Evolutionary conservation across 257 asterid species (phyloP).

Genomic region (Salvia miltiorrhiza): DNA sequence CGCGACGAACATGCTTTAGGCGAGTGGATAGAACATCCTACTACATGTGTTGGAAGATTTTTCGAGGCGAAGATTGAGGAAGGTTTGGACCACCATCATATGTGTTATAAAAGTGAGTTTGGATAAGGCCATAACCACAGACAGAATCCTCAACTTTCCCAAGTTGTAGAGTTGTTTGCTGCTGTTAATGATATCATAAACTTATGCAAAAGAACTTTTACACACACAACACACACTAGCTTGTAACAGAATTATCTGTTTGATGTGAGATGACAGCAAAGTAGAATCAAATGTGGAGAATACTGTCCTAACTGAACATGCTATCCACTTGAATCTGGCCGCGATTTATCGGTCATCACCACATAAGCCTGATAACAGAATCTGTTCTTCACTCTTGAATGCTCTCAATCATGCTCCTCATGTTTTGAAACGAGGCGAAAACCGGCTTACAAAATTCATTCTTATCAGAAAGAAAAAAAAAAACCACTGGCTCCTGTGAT

Average conservation of each 20-base stretch:
- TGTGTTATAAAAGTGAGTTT: neutral
- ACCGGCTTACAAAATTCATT: neutral
- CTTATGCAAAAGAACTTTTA: no score
- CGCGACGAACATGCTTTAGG: neutral
- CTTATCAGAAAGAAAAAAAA: neutral
- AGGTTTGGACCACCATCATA: conserved; percentile 12
- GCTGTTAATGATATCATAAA: neutral
- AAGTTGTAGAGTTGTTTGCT: neutral
- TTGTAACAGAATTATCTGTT: neutral
- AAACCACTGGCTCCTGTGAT: neutral
- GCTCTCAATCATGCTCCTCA: neutral
- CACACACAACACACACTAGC: neutral
- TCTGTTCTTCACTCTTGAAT: neutral
- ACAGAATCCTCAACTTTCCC: neutral
- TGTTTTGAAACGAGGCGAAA: neutral
- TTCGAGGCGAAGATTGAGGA: neutral
- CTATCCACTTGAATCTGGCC: conserved; percentile 10
- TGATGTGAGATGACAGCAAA: neutral
- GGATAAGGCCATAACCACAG: neutral
- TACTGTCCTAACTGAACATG: conserved; percentile 1
- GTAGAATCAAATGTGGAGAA: neutral
- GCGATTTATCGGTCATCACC: neutral
- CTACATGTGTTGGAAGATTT: neutral
- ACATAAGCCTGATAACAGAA: neutral
- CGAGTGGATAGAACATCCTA: conserved; percentile 9